Evolutionary conservation across 1,284 basidiomycete species (phyloP).

Genomic region (Fomitopsis pinicola): DNA sequence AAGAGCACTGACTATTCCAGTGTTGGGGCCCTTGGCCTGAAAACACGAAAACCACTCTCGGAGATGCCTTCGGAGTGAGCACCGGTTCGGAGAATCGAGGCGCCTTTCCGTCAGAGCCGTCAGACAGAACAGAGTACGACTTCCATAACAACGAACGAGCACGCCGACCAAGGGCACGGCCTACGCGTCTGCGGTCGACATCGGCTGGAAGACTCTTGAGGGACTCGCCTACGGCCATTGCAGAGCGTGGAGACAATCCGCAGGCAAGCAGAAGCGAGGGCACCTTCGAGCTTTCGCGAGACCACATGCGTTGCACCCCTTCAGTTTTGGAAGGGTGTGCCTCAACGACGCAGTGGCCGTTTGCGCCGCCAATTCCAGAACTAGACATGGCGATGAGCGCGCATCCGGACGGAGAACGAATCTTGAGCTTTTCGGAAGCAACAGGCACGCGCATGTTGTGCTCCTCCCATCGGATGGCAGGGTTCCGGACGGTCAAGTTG

Average conservation of each 20-base stretch:
- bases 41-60: conserved; percentile 27
- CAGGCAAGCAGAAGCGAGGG: conserved; percentile 31
- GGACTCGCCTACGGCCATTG: conserved; percentile 15
- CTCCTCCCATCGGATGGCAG: conserved; percentile 35
- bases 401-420: conserved; percentile 25
- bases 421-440: conserved; percentile 17
- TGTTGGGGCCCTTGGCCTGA: conserved; percentile 8
- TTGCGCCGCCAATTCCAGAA: conserved; percentile 41
- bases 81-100: conserved; percentile 20
- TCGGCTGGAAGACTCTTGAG: conserved; percentile 25
- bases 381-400: conserved; percentile 35
- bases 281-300: not conserved
- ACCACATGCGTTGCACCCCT: not conserved
- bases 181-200: conserved; percentile 3
- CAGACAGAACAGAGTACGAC: conserved; percentile 15
- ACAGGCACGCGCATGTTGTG: conserved; percentile 24
- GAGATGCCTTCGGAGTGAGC: conserved; percentile 20
- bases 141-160: conserved; percentile 33
- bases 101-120: not conserved
- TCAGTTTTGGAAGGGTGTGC: conserved; percentile 18
- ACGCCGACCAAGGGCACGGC: conserved; percentile 20
- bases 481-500: conserved; percentile 33
- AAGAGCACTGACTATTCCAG: conserved; percentile 2
- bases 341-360: conserved; percentile 37
- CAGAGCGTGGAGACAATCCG: conserved; percentile 28